Percentiles rank a stretch among this genome's conserved stretches.
Evolutionary conservation across 1,284 basidiomycete species (phyloP).

Genomic region (Trichosporon sp.): DNA sequence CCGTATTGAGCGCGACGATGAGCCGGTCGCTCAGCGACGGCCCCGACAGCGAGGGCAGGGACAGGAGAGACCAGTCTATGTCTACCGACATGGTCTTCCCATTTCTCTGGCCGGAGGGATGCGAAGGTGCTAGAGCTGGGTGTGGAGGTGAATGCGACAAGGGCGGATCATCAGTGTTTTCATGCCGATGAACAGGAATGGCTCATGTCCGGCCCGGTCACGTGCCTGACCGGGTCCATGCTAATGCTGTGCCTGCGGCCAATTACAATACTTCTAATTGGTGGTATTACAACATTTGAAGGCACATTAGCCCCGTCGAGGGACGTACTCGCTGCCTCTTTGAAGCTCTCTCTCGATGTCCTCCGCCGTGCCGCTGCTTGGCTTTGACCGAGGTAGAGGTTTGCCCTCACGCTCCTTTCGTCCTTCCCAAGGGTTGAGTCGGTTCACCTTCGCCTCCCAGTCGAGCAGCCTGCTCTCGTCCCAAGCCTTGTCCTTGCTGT

Average conservation of each 20-base stretch:
- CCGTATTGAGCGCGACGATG: conserved; percentile 75
- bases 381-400: not conserved
- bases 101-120: not conserved
- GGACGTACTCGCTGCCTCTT: conserved; percentile 1
- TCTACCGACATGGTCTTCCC: conserved; percentile 59
- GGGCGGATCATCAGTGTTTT: conserved; percentile 1
- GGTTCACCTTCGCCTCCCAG: conserved; percentile 73
- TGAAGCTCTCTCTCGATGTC: conserved; percentile 12
- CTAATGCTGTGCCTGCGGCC: not conserved
- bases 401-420: conserved; percentile 25
- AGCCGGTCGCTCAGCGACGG: conserved; percentile 70
- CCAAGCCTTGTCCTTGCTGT: conserved; percentile 66
- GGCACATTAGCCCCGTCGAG: not conserved
- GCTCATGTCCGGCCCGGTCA: conserved; percentile 9
- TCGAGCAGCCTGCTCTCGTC: conserved; percentile 69
- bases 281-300: not conserved
- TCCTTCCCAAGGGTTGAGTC: conserved; percentile 68
- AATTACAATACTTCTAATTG: not conserved
- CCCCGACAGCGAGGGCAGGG: conserved; percentile 34
- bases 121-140: not conserved
- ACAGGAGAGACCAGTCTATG: conserved; percentile 61
- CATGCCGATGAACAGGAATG: not conserved
- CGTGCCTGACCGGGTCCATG: not conserved
- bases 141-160: not conserved
- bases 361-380: not conserved